Evolutionary conservation across 495 filamentous ascomycete genomes (phyloP).

Genomic region (Penicillium turbatum): DNA sequence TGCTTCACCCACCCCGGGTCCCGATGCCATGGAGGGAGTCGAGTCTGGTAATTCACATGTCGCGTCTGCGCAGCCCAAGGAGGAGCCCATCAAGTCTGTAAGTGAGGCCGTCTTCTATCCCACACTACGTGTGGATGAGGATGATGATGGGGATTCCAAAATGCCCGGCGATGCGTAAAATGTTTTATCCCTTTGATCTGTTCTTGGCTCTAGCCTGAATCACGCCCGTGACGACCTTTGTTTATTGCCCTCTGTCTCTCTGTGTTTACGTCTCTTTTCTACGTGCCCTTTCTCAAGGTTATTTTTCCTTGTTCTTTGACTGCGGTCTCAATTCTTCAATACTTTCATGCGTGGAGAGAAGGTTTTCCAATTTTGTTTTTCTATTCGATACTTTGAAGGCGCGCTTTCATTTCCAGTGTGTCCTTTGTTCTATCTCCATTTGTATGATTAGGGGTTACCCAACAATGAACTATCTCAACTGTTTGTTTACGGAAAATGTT

Average conservation of each 20-base stretch:
- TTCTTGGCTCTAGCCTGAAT: constrained; percentile 9
- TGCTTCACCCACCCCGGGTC: constrained; percentile 17
- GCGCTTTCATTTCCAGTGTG: not conserved
- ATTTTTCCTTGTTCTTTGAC: not conserved
- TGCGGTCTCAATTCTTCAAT: not conserved
- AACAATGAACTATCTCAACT: not conserved
- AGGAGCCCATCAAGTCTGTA: constrained; percentile 23
- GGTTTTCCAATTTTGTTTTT: not conserved
- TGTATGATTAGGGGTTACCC: constrained; percentile 11
- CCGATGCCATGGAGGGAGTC: constrained; percentile 41
- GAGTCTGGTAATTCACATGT: constrained; percentile 23
- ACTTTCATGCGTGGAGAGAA: not conserved
- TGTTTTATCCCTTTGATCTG: not conserved
- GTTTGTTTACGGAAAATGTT: constrained; percentile 22
- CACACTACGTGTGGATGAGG: constrained; percentile 41
- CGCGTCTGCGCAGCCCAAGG: constrained; percentile 16
- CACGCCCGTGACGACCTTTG: constrained; percentile 28
- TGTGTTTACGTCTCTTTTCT: not conserved
- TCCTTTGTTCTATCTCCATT: constrained; percentile 10
- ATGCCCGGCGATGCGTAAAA: constrained; percentile 31
- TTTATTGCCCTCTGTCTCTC: constrained; percentile 2
- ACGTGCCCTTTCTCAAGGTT: not conserved
- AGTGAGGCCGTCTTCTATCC: constrained; percentile 43
- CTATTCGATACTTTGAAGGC: not conserved
- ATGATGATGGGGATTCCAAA: constrained; percentile 40